Percentiles rank a stretch among this genome's conserved stretches.
phyloP scores from a whole-genome alignment of 768 basidiomycete genomes.

The Piloderma croceum region DNA sequence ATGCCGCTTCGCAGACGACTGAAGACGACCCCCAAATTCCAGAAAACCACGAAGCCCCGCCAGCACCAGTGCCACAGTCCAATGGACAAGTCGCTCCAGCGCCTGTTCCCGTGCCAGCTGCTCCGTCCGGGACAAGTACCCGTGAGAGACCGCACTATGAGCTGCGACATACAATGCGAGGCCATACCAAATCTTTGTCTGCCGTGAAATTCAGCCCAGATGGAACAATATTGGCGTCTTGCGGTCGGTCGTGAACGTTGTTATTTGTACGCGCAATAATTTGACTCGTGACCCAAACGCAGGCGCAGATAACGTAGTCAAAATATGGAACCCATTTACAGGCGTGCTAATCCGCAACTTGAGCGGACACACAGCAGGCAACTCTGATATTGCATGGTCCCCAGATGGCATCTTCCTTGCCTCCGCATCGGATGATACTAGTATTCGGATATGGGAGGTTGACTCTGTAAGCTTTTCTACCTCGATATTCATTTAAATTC shows the following conservation, averaged over 20 bases:
- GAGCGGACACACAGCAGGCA: conserved; percentile 70
- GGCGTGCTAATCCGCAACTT: conserved; percentile 73
- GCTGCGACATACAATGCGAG: conserved; percentile 59
- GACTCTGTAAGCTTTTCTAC: conserved; percentile 52
- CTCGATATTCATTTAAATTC: not conserved
- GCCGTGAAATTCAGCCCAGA: conserved; percentile 91
- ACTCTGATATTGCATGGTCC: conserved; percentile 89
- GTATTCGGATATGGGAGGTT: conserved; percentile 85
- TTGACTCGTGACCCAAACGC: not conserved
- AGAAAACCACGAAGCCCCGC: conserved; percentile 40
- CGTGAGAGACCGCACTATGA: conserved; percentile 58
- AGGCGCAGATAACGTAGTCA: conserved; percentile 76
- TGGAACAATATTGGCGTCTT: conserved; percentile 80
- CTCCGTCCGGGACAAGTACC: conserved; percentile 33
- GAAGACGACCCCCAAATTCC: conserved; percentile 81
- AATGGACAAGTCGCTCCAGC: not conserved
- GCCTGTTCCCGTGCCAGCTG: conserved; percentile 21
- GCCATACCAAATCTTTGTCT: conserved; percentile 80
- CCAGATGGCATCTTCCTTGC: conserved; percentile 77
- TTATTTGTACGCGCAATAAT: conserved; percentile 2
- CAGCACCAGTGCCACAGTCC: conserved; percentile 23
- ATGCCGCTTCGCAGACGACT: conserved; percentile 76
- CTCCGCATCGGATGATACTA: conserved; percentile 89
- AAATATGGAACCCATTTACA: conserved; percentile 79
- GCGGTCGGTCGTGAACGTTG: conserved; percentile 69